Percentiles rank a stretch among this genome's conserved stretches.
phyloP scores from a whole-genome alignment of 2,329 filamentous ascomycete genomes.

The Ophiostoma triangulosporum region DNA sequence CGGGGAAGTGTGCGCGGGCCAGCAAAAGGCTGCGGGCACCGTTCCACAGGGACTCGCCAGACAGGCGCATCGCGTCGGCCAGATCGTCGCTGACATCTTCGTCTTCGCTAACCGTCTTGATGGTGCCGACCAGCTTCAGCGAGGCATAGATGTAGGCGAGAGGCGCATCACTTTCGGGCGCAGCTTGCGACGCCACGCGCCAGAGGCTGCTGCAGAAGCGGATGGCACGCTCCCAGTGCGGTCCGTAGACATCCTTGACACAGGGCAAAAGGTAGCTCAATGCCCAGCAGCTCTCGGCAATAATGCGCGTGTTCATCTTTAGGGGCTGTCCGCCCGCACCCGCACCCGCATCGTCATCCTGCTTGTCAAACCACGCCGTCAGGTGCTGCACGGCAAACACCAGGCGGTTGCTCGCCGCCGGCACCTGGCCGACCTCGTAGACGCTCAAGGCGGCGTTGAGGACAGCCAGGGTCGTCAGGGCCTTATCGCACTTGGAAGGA shows the following conservation, averaged over 20 bases:
- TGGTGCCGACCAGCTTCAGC: conserved; percentile 51
- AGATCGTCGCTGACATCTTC: conserved; percentile 77
- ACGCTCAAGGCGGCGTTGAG: conserved; percentile 38
- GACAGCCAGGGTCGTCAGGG: conserved; percentile 36
- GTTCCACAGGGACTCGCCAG: conserved; percentile 38
- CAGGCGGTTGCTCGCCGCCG: conserved; percentile 52
- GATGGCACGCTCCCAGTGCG: conserved; percentile 64
- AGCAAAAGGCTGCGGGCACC: conserved; percentile 37
- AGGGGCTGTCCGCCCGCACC: conserved; percentile 19
- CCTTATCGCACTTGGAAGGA: conserved; percentile 25
- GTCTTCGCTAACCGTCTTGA: conserved; percentile 38
- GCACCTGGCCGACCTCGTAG: conserved; percentile 38
- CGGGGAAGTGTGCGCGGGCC: neutral
- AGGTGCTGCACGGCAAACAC: conserved; percentile 76
- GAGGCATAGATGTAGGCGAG: conserved; percentile 58
- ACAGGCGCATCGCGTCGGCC: conserved; percentile 54
- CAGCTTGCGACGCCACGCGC: conserved; percentile 25
- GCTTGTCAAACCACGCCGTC: conserved; percentile 45
- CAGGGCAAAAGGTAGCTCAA: conserved; percentile 53
- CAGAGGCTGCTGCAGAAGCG: conserved; percentile 46
- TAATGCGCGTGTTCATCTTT: conserved; percentile 21
- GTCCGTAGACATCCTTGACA: conserved; percentile 72
- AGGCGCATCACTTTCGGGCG: conserved; percentile 28
- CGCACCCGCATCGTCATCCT: neutral
- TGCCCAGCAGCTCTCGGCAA: conserved; percentile 39